Evolutionary conservation across 176 grass and related monocot species (phyloP).

Genomic region (Leersia perrieri): DNA sequence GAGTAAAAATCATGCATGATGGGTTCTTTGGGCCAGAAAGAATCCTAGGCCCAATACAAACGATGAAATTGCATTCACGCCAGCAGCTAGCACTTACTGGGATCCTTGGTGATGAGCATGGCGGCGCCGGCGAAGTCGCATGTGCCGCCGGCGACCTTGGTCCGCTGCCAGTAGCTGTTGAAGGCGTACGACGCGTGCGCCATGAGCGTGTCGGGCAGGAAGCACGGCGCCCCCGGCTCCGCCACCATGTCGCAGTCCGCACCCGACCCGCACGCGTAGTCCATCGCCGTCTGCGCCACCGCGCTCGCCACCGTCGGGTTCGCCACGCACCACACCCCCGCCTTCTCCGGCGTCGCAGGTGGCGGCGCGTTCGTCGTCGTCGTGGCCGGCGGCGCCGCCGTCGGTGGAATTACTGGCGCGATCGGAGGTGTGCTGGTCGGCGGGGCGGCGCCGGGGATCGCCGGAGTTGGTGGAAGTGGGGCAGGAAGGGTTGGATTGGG

Average conservation of each 20-base stretch:
- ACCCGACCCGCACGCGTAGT: slow-evolving; percentile 65
- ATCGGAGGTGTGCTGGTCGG: not conserved
- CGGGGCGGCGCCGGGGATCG: too few relatives aligned
- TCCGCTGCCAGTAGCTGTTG: slow-evolving; percentile 77
- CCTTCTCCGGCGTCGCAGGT: not conserved
- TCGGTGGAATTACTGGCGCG: not conserved
- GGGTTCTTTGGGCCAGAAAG: not conserved
- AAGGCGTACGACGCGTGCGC: slow-evolving; percentile 70
- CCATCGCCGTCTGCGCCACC: slow-evolving; percentile 62
- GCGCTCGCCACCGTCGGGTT: slow-evolving; percentile 55
- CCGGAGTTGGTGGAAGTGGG: not conserved
- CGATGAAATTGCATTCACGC: not conserved
- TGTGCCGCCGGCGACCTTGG: slow-evolving; percentile 56
- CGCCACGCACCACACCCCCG: slow-evolving; percentile 63
- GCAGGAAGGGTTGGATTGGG: slow-evolving; percentile 21
- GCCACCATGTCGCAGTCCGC: slow-evolving; percentile 46
- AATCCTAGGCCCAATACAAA: not conserved
- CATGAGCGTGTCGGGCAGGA: slow-evolving; percentile 58
- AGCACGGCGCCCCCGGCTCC: slow-evolving; percentile 47
- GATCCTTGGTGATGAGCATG: slow-evolving; percentile 71
- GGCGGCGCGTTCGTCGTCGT: not conserved
- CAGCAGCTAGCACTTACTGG: slow-evolving; percentile 27
- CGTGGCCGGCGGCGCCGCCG: not conserved
- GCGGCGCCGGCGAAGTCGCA: slow-evolving; percentile 82
- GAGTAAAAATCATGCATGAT: not conserved